Evolutionary conservation across 345 rosid genomes (phyloP).

Genomic region (Gossypium arboreum): DNA sequence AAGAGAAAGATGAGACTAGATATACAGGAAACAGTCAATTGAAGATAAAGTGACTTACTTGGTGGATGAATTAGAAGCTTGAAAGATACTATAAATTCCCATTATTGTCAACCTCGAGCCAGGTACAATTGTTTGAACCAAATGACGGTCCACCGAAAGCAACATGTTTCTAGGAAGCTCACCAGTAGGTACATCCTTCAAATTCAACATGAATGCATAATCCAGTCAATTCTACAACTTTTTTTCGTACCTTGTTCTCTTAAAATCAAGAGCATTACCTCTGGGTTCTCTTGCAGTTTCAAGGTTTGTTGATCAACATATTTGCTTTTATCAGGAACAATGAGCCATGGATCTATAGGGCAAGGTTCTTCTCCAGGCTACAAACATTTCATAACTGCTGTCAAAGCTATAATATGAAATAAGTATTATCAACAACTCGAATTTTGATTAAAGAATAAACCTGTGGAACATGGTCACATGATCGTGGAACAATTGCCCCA

Average conservation of each 20-base stretch:
- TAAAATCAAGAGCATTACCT: constrained; percentile 40
- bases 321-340: constrained; percentile 89
- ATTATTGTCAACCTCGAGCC: constrained; percentile 85
- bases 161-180: constrained; percentile 99
- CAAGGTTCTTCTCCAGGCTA: constrained; percentile 94
- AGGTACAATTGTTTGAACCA: constrained; percentile 87
- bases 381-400: constrained; percentile 16
- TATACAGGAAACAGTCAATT: neutral
- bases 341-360: constrained; percentile 72
- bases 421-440: neutral
- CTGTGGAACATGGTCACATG: constrained; percentile 91
- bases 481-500: constrained; percentile 92
- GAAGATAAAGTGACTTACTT: constrained; percentile 45
- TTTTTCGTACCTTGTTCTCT: neutral
- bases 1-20: neutral
- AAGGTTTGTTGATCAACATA: constrained; percentile 97
- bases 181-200: constrained; percentile 95
- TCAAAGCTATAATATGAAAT: neutral
- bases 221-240: neutral
- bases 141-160: constrained; percentile 84
- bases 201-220: constrained; percentile 12
- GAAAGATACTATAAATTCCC: constrained; percentile 95
- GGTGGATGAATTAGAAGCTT: constrained; percentile 65
- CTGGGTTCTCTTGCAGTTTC: constrained; percentile 94
- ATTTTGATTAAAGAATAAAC: constrained; percentile 31